phyloP scores from a whole-genome alignment of 2,329 filamentous ascomycete species.

The Rhexocercosporidium sp. region DNA sequence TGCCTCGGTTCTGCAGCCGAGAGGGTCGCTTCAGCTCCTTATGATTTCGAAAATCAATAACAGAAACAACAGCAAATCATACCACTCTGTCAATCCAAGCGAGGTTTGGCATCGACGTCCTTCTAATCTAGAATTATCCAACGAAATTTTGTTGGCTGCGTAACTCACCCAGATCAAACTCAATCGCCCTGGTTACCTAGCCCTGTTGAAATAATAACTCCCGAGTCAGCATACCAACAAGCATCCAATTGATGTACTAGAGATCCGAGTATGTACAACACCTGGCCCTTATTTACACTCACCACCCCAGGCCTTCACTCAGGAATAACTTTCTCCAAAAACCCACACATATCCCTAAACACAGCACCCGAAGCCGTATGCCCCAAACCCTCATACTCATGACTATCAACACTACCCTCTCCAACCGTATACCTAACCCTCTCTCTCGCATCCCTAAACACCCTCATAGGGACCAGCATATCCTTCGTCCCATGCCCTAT shows the following conservation, averaged over 20 bases:
- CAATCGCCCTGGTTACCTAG: no score
- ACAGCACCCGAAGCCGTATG: conserved; percentile 50
- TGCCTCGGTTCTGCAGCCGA: not conserved
- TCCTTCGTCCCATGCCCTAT: conserved; percentile 53
- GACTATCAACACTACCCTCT: conserved; percentile 45
- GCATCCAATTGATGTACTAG: not conserved
- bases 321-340: conserved; percentile 30
- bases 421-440: conserved; percentile 43
- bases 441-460: conserved; percentile 48
- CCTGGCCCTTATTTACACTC: not conserved
- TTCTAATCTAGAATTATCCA: not conserved
- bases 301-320: not conserved
- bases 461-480: conserved; percentile 52
- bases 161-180: no score
- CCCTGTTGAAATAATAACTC: not conserved
- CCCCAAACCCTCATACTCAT: conserved; percentile 55
- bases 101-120: not conserved
- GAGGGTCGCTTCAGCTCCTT: not conserved
- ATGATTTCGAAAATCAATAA: not conserved
- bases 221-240: not conserved
- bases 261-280: not conserved
- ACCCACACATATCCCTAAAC: conserved; percentile 52
- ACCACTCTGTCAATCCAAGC: not conserved
- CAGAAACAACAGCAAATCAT: not conserved
- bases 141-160: no score